Evolutionary conservation across 208 protist species (phyloP).

Genomic region (Wallacemonas sp.): DNA sequence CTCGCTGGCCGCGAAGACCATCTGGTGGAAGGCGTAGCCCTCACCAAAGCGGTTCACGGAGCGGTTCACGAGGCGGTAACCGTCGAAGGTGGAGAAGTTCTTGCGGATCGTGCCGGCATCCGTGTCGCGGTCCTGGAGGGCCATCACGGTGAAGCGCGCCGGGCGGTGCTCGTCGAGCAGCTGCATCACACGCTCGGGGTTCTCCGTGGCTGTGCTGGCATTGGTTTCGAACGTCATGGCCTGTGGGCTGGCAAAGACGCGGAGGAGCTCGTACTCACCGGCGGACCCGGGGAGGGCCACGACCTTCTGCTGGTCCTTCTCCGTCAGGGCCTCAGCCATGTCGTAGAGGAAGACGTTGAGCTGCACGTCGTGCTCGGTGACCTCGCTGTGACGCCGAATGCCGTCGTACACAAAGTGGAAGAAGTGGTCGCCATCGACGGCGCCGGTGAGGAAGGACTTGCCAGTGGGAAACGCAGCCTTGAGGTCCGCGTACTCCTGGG

Average conservation of each 20-base stretch:
- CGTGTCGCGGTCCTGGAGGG: conserved; percentile 63
- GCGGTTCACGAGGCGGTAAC: conserved; percentile 66
- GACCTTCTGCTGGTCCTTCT: conserved; percentile 38
- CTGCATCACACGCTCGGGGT: conserved; percentile 31
- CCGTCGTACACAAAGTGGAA: conserved; percentile 88
- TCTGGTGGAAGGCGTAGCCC: conserved; percentile 82
- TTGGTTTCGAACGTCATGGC: conserved; percentile 85
- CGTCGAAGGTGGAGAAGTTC: conserved; percentile 40
- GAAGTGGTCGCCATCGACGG: conserved; percentile 87
- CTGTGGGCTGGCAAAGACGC: conserved; percentile 40
- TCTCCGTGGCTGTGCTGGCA: conserved; percentile 30
- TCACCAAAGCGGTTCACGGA: conserved; percentile 75
- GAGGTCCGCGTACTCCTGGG: conserved; percentile 85
- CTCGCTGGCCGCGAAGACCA: conserved; percentile 46
- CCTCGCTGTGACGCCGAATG: conserved; percentile 34
- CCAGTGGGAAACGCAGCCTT: conserved; percentile 78
- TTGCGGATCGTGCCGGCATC: conserved; percentile 27
- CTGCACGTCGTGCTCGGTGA: conserved; percentile 66
- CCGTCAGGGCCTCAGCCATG: conserved; percentile 23
- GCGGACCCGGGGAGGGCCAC: conserved; percentile 22
- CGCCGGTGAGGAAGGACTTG: conserved; percentile 76
- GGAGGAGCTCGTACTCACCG: conserved; percentile 71
- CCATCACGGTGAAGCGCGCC: conserved; percentile 62
- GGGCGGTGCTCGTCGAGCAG: conserved; percentile 62
- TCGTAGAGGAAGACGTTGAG: conserved; percentile 83